Conservation (phyloP, 495 filamentous ascomycete genomes). For the Penicillium verhagenii region DNA sequence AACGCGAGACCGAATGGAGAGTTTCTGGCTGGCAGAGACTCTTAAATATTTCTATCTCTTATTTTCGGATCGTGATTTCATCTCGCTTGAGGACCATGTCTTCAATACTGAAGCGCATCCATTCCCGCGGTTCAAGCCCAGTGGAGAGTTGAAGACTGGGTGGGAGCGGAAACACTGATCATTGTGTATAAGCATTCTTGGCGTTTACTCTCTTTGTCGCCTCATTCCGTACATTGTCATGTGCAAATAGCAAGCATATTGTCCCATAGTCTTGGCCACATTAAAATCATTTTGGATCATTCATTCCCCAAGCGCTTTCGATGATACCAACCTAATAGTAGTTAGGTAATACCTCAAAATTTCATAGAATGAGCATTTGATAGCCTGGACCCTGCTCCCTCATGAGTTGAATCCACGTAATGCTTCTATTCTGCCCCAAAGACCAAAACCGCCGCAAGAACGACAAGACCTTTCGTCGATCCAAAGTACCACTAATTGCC, state of each 20-base stretch:
- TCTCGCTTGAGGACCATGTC: conserved; percentile 81
- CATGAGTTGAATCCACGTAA: conserved; percentile 19
- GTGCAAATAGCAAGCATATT: no score
- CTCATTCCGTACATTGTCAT: no score
- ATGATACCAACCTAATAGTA: no score
- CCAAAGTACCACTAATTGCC: conserved; percentile 17
- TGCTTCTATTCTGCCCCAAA: not conserved
- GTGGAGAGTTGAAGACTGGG: conserved; percentile 76
- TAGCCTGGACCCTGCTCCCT: conserved; percentile 4
- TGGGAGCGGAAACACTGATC: conserved; percentile 68
- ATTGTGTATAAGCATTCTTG: not conserved
- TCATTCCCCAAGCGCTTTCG: no score
- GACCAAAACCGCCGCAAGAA: conserved; percentile 21
- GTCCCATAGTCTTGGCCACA: no score
- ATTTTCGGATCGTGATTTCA: conserved; percentile 80
- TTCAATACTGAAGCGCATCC: conserved; percentile 97
- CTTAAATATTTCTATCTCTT: conserved; percentile 97
- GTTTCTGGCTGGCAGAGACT: conserved; percentile 97
- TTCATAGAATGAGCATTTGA: conserved; percentile 14
- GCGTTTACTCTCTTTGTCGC: not conserved
- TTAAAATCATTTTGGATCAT: no score
- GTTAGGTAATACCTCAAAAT: not conserved
- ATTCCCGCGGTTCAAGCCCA: conserved; percentile 80
- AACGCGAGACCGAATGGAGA: conserved; percentile 83
- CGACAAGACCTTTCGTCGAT: conserved; percentile 20